phyloP scores from a whole-genome alignment of 1,284 basidiomycete genomes.

The Cutaneotrichosporon daszewskae region DNA sequence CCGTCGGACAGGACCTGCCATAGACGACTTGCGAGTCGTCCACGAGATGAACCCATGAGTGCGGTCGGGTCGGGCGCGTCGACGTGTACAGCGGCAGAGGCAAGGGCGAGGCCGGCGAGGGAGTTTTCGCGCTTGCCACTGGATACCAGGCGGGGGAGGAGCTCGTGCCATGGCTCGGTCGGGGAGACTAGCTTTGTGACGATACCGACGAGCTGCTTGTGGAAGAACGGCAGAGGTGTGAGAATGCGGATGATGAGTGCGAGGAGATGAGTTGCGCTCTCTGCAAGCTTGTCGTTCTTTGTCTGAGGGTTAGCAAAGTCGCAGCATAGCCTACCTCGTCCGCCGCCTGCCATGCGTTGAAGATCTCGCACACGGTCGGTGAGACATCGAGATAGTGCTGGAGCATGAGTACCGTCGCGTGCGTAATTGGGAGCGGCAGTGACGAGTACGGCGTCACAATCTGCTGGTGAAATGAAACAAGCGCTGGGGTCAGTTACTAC shows the following conservation, averaged over 20 bases:
- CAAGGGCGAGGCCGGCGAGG: constrained; percentile 35
- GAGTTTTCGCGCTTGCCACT: constrained; percentile 42
- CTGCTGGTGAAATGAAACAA: constrained; percentile 46
- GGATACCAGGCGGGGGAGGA: constrained; percentile 39
- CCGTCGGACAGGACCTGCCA: constrained; percentile 41
- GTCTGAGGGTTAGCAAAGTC: constrained; percentile 13
- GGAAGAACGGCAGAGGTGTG: constrained; percentile 46
- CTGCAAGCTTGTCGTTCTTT: constrained; percentile 36
- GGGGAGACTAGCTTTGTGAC: constrained; percentile 37
- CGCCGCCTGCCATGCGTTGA: constrained; percentile 43
- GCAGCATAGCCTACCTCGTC: constrained; percentile 28
- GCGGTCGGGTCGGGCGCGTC: constrained; percentile 29
- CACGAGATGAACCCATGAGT: constrained; percentile 16
- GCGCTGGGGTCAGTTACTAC: constrained; percentile 25
- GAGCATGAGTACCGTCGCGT: constrained; percentile 43
- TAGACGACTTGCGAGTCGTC: constrained; percentile 29
- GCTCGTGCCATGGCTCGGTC: constrained; percentile 36
- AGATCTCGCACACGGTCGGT: constrained; percentile 44
- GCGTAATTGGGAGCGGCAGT: constrained; percentile 39
- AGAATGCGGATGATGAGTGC: constrained; percentile 41
- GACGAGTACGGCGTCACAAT: constrained; percentile 39
- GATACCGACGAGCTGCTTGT: constrained; percentile 35
- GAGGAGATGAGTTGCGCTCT: constrained; percentile 36
- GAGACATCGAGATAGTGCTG: constrained; percentile 47
- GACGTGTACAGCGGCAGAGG: constrained; percentile 36